Conservation (phyloP, 1,139 yeast genomes). For the Saccharomyces hybrid region DNA sequence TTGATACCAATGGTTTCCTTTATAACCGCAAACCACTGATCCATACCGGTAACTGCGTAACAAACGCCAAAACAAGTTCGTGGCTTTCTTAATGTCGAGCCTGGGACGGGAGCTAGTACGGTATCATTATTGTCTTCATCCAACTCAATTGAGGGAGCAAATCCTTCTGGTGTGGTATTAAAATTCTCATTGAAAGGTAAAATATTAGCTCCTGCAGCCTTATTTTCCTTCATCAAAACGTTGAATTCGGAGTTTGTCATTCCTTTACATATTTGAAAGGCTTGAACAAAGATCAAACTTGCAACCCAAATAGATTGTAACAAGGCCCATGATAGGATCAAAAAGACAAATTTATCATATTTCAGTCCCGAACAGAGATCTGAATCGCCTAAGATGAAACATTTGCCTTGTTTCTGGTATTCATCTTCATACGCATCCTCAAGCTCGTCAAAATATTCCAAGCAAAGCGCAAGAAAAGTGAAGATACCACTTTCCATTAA, state of each 20-base stretch:
- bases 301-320: slow-evolving; percentile 66
- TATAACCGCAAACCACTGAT: slow-evolving; percentile 30
- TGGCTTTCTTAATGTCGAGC: slow-evolving; percentile 11
- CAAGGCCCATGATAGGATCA: slow-evolving; percentile 48
- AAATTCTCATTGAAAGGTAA: slow-evolving; percentile 20
- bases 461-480: slow-evolving; percentile 37
- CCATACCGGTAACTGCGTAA: slow-evolving; percentile 30
- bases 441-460: slow-evolving; percentile 41
- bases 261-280: slow-evolving; percentile 69
- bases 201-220: slow-evolving; percentile 4
- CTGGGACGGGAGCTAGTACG: slow-evolving; percentile 2
- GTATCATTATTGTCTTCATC: slow-evolving; percentile 14
- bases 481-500: slow-evolving; percentile 48
- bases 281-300: slow-evolving; percentile 58
- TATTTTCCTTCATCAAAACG: slow-evolving; percentile 27
- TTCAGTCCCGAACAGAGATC: slow-evolving; percentile 52
- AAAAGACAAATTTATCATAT: slow-evolving; percentile 47
- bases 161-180: slow-evolving; percentile 36
- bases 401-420: slow-evolving; percentile 19
- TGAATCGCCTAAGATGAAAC: slow-evolving; percentile 41
- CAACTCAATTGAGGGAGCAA: slow-evolving; percentile 20
- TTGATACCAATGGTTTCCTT: slow-evolving; percentile 24
- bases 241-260: slow-evolving; percentile 71
- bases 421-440: slow-evolving; percentile 10
- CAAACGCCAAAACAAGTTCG: slow-evolving; percentile 12